Percentiles rank a stretch among this genome's conserved stretches.
Evolutionary conservation across 2,329 filamentous ascomycete species (phyloP).

Genomic region (Microdochium trichocladiopsis): DNA sequence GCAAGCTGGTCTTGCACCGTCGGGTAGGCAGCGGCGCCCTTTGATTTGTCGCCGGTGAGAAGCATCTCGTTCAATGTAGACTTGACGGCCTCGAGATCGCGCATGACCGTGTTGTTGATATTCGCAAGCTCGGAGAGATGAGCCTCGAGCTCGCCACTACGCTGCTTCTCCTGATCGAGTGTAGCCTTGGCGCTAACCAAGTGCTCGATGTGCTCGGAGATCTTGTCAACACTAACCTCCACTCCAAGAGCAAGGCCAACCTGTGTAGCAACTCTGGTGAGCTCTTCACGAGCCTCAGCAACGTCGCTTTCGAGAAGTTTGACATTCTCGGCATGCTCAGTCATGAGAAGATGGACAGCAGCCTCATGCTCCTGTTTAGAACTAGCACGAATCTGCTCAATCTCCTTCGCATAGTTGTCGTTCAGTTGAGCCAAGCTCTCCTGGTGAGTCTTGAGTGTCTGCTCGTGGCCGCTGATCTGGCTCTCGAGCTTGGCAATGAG

Average conservation of each 20-base stretch:
- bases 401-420: constrained; percentile 40
- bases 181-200: constrained; percentile 53
- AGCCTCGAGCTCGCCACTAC: constrained; percentile 47
- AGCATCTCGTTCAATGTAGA: constrained; percentile 43
- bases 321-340: constrained; percentile 51
- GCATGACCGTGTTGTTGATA: constrained; percentile 53
- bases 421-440: constrained; percentile 42
- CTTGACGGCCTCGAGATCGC: constrained; percentile 56
- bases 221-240: constrained; percentile 60
- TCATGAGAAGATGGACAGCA: constrained; percentile 50
- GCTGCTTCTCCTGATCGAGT: constrained; percentile 50
- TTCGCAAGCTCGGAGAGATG: constrained; percentile 47
- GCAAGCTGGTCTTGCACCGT: constrained; percentile 49
- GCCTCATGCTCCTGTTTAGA: constrained; percentile 50
- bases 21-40: constrained; percentile 28
- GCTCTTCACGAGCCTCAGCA: constrained; percentile 56
- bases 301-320: constrained; percentile 55
- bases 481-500: constrained; percentile 47
- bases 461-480: constrained; percentile 53
- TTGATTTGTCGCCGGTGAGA: constrained; percentile 35
- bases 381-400: constrained; percentile 39
- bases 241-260: constrained; percentile 54
- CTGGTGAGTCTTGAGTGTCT: constrained; percentile 47
- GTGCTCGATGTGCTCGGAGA: constrained; percentile 54
- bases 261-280: constrained; percentile 57